Percentiles rank a stretch among this genome's conserved stretches.
These are phyloP conservation scores for Neurospora sublineolata DNA, from an alignment of 495 filamentous ascomycete genomes.

Conservation along the genomic window DNA sequence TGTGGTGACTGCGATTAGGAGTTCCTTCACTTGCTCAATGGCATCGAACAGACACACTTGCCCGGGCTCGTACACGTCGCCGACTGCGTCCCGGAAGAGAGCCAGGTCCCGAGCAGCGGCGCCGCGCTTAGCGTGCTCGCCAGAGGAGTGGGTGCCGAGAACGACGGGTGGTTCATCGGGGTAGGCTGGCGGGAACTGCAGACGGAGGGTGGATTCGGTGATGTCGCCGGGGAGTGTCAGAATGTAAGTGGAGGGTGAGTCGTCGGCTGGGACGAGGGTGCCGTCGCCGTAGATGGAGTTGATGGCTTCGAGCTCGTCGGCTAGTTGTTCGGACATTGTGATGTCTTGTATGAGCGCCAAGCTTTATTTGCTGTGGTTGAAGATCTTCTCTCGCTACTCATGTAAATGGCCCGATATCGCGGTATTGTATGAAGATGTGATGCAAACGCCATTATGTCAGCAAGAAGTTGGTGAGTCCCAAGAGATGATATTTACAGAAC, in stretches of 20 bases:
- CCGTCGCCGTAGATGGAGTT: constrained; percentile 81
- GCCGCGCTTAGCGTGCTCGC: constrained; percentile 49
- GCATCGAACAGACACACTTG: constrained; percentile 82
- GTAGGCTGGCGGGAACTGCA: constrained; percentile 62
- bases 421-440: neutral
- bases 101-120: constrained; percentile 55
- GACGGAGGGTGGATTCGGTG: constrained; percentile 36
- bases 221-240: constrained; percentile 38
- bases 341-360: neutral
- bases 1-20: constrained; percentile 10
- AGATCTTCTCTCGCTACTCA: neutral
- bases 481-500: neutral
- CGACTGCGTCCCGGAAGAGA: constrained; percentile 53
- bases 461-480: neutral
- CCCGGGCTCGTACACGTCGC: constrained; percentile 54
- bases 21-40: constrained; percentile 49
- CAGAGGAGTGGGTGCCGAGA: constrained; percentile 52
- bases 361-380: neutral
- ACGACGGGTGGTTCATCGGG: constrained; percentile 57
- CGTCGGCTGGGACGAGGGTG: constrained; percentile 38
- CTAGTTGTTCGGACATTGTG: constrained; percentile 62
- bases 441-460: neutral
- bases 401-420: neutral
- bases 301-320: constrained; percentile 77
- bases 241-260: constrained; percentile 30